Conservation (phyloP, 2,329 filamentous ascomycete genomes). For the Clarireedia monteithiana region DNA sequence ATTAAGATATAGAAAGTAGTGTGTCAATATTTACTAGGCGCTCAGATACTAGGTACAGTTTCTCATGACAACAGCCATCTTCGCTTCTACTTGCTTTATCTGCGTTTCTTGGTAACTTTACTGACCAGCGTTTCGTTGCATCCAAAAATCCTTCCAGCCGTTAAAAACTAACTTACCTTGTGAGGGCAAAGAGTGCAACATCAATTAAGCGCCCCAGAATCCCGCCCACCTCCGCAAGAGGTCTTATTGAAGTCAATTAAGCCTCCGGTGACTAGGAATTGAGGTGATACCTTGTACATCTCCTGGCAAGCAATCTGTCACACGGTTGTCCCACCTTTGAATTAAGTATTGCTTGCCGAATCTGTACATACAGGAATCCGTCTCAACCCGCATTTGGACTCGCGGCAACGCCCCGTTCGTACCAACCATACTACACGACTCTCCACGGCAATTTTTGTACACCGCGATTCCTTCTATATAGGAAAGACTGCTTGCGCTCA, state of each 20-base stretch:
- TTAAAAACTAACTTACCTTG: background rate
- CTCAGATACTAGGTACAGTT: too few species aligned
- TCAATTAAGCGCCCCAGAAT: background rate
- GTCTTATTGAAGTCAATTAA: background rate
- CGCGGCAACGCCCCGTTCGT: background rate
- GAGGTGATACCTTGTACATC: background rate
- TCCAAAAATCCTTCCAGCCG: background rate
- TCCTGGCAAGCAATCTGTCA: background rate
- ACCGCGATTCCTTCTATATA: background rate
- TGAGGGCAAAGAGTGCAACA: background rate
- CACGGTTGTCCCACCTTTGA: background rate
- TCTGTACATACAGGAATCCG: background rate
- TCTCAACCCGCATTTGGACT: background rate
- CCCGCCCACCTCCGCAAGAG: background rate
- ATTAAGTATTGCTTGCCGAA: background rate
- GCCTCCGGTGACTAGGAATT: background rate
- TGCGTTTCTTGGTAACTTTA: background rate
- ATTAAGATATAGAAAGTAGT: too few species aligned
- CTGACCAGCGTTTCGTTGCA: background rate
- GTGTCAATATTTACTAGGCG: too few species aligned
- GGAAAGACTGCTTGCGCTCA: background rate
- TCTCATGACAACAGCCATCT: too few species aligned
- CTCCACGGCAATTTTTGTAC: conserved; percentile 1
- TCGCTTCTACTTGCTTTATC: background rate
- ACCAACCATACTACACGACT: conserved; percentile 1